These are phyloP conservation scores for Colletotrichum horii DNA, from an alignment of 2,329 filamentous ascomycete species.

Conservation along the genomic window DNA sequence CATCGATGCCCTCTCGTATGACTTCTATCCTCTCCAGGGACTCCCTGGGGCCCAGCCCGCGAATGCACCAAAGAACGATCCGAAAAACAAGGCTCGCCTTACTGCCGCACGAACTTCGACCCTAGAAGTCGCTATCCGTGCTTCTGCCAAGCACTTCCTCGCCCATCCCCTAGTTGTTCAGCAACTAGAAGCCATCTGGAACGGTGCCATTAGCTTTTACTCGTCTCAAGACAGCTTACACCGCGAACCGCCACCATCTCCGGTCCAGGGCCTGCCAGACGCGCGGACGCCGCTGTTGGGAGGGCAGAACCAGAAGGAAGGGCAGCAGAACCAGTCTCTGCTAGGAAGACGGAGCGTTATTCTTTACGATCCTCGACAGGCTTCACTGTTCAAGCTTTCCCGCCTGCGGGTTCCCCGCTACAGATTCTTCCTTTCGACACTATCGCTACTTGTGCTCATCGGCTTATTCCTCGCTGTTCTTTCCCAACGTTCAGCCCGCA, in stretches of 20 bases:
- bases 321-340: slow-evolving; percentile 31
- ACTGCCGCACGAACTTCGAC: slow-evolving; percentile 82
- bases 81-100: slow-evolving; percentile 50
- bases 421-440: slow-evolving; percentile 85
- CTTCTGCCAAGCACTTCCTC: slow-evolving; percentile 90
- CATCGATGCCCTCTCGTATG: slow-evolving; percentile 93
- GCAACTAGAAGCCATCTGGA: slow-evolving; percentile 97
- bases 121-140: slow-evolving; percentile 89
- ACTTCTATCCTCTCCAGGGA: slow-evolving; percentile 91
- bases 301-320: slow-evolving; percentile 34
- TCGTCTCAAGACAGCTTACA: slow-evolving; percentile 87
- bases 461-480: slow-evolving; percentile 86
- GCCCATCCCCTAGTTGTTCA: slow-evolving; percentile 91
- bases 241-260: slow-evolving; percentile 52
- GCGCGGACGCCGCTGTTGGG: slow-evolving; percentile 58
- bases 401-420: slow-evolving; percentile 90
- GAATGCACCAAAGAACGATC: slow-evolving; percentile 39
- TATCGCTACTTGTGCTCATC: slow-evolving; percentile 85
- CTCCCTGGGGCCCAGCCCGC: slow-evolving; percentile 56
- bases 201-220: slow-evolving; percentile 92
- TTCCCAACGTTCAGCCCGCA: slow-evolving; percentile 74
- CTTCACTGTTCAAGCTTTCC: slow-evolving; percentile 90
- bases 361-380: slow-evolving; percentile 88
- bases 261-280: slow-evolving; percentile 39
- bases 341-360: slow-evolving; percentile 75